These are phyloP conservation scores for Takakia lepidozioides DNA, from an alignment of 225 moss, liverwort and hornwort genomes.

Conservation along the genomic window DNA sequence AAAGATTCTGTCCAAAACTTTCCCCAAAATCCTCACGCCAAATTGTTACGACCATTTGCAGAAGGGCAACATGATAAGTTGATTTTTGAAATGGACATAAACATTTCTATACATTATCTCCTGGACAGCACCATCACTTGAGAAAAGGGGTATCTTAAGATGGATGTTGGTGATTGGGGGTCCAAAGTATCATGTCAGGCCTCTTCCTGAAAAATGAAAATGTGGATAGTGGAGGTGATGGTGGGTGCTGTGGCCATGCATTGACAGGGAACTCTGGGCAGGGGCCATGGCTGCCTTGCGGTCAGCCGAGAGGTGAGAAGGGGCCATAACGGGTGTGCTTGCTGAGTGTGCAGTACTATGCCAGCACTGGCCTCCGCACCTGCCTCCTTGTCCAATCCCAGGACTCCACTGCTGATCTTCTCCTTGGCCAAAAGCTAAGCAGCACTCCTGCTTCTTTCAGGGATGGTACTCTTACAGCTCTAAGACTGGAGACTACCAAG, in stretches of 20 bases:
- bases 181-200: too few species aligned
- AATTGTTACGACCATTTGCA: too few species aligned
- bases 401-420: constrained; percentile 82
- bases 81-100: not conserved
- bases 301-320: constrained; percentile 10
- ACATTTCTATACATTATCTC: not conserved
- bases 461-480: constrained; percentile 69
- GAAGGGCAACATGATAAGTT: not conserved
- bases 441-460: constrained; percentile 46
- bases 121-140: not conserved
- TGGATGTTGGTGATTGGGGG: too few species aligned
- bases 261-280: constrained; percentile 22
- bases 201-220: not conserved
- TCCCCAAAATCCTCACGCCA: too few species aligned
- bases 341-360: constrained; percentile 97
- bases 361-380: constrained; percentile 88
- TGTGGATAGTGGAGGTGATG: constrained; percentile 14
- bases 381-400: constrained; percentile 93
- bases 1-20: too few species aligned
- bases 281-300: constrained; percentile 9
- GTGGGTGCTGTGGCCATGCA: constrained; percentile 25
- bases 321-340: constrained; percentile 46
- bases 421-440: constrained; percentile 72
- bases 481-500: constrained; percentile 88
- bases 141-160: not conserved